Evolutionary conservation across 78 protist species (phyloP).

Genomic region (Dictyostelium capitatum): DNA sequence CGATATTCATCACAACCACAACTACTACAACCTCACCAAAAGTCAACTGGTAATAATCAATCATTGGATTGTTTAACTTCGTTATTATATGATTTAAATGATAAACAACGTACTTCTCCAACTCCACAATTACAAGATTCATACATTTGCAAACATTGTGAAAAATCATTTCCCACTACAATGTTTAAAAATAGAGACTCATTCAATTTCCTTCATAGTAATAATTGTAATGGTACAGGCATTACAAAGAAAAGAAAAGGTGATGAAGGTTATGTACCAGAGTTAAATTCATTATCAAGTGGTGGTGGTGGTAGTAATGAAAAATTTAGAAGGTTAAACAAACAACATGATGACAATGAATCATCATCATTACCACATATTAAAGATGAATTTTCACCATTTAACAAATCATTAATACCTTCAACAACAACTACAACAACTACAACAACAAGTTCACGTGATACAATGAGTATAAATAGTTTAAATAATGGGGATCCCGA

Average conservation of each 20-base stretch:
- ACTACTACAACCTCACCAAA: neutral
- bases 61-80: constrained; percentile 29
- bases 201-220: constrained; percentile 45
- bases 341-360: neutral
- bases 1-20: neutral
- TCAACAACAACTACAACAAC: neutral
- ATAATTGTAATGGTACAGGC: constrained; percentile 44
- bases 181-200: constrained; percentile 64
- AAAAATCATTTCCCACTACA: constrained; percentile 57
- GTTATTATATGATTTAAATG: constrained; percentile 19
- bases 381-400: neutral
- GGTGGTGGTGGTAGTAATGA: neutral
- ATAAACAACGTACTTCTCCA: neutral
- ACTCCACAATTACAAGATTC: neutral
- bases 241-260: constrained; percentile 80
- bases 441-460: neutral
- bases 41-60: neutral
- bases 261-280: constrained; percentile 71
- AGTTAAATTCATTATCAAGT: neutral
- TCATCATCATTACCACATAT: neutral
- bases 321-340: neutral
- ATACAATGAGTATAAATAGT: constrained; percentile 7
- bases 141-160: constrained; percentile 82
- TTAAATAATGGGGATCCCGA: neutral
- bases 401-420: too few relatives aligned